These are phyloP conservation scores for Colletotrichum sp. DNA, from an alignment of 2,329 filamentous ascomycete species.

Conservation along the genomic window DNA sequence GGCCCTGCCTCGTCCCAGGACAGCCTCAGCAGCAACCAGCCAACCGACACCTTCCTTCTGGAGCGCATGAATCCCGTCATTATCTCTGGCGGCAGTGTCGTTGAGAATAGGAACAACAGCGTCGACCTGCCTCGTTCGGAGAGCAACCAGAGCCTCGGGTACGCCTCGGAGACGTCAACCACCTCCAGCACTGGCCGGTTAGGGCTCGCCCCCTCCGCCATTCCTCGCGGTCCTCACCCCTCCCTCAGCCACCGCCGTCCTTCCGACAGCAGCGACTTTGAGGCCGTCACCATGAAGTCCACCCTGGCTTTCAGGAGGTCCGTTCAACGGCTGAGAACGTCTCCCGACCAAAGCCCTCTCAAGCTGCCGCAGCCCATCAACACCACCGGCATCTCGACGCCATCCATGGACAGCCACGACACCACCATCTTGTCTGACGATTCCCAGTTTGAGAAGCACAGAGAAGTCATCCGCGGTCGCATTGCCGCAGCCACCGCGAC, in stretches of 20 bases:
- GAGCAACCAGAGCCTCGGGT: conserved; percentile 52
- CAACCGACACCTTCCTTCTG: conserved; percentile 61
- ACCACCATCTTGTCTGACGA: conserved; percentile 64
- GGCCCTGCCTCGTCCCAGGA: conserved; percentile 56
- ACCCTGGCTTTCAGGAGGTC: conserved; percentile 62
- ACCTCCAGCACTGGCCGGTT: conserved; percentile 44
- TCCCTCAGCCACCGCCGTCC: conserved; percentile 42
- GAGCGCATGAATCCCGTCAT: conserved; percentile 70
- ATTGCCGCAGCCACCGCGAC: conserved; percentile 28
- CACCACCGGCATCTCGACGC: conserved; percentile 45
- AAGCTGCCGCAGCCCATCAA: conserved; percentile 60
- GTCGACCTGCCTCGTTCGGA: conserved; percentile 53
- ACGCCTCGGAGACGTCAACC: conserved; percentile 44
- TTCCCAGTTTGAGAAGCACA: conserved; percentile 48
- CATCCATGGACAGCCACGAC: conserved; percentile 62
- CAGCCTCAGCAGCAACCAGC: conserved; percentile 47
- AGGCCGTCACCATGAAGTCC: conserved; percentile 50
- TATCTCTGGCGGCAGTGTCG: conserved; percentile 66
- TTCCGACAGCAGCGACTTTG: conserved; percentile 63
- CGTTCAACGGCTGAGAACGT: conserved; percentile 53
- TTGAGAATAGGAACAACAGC: conserved; percentile 64
- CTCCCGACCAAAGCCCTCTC: conserved; percentile 45
- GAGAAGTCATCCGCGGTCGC: conserved; percentile 36
- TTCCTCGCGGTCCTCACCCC: conserved; percentile 41
- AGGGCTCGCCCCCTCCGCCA: conserved; percentile 60